These are phyloP conservation scores for Tulasnella sp. DNA, from an alignment of 768 basidiomycete genomes.

Conservation along the genomic window DNA sequence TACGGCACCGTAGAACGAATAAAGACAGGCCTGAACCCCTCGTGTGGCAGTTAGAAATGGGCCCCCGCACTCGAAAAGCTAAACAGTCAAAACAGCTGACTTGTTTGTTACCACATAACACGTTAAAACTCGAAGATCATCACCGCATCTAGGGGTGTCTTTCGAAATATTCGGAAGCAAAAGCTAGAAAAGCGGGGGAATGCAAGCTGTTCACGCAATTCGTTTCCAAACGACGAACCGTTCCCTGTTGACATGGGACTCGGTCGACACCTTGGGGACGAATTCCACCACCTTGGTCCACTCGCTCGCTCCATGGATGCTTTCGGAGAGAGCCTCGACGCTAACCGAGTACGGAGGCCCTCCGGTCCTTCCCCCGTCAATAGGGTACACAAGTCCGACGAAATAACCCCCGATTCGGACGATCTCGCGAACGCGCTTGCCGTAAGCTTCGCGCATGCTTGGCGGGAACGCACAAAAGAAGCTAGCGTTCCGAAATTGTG, in stretches of 20 bases:
- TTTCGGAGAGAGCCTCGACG: constrained; percentile 32
- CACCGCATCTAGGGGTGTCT: neutral
- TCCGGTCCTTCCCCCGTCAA: constrained; percentile 32
- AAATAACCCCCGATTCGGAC: constrained; percentile 52
- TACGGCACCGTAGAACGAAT: too few relatives aligned
- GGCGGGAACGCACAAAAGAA: constrained; percentile 67
- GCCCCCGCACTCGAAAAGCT: neutral
- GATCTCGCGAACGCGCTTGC: constrained; percentile 39
- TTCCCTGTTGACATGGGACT: constrained; percentile 37
- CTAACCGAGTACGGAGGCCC: constrained; percentile 56
- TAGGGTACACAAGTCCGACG: constrained; percentile 47
- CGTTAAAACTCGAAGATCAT: neutral
- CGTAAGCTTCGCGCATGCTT: constrained; percentile 42
- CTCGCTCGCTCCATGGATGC: neutral
- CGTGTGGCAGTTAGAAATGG: neutral
- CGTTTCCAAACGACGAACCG: constrained; percentile 45
- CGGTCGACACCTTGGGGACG: constrained; percentile 34
- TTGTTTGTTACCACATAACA: neutral
- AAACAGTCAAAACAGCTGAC: neutral
- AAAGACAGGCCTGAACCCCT: neutral
- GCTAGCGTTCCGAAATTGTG: constrained; percentile 25
- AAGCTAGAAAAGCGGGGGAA: neutral
- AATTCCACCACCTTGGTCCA: constrained; percentile 46
- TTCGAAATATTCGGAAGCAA: neutral
- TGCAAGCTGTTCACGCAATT: too few relatives aligned